phyloP scores from a whole-genome alignment of 2,329 filamentous ascomycete species.

The Cadophora malorum region DNA sequence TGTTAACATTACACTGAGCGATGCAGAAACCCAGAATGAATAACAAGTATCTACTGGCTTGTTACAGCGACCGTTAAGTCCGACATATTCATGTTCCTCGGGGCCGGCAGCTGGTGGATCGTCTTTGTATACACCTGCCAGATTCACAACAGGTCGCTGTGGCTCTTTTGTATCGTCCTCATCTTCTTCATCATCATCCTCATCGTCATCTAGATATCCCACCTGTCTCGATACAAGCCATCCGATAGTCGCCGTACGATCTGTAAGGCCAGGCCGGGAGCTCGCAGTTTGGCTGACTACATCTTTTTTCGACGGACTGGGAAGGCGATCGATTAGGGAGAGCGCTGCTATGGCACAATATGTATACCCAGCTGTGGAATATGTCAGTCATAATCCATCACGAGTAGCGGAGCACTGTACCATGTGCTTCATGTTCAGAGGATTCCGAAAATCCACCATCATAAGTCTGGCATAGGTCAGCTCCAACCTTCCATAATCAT shows the following conservation, averaged over 20 bases:
- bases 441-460: slow-evolving; percentile 45
- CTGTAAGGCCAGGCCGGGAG: slow-evolving; percentile 44
- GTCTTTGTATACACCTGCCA: slow-evolving; percentile 32
- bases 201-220: slow-evolving; percentile 57
- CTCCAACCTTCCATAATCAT: slow-evolving; percentile 15
- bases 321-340: slow-evolving; percentile 62
- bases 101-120: slow-evolving; percentile 41
- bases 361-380: slow-evolving; percentile 76
- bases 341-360: slow-evolving; percentile 86
- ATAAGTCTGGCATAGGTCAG: slow-evolving; percentile 42
- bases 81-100: slow-evolving; percentile 56
- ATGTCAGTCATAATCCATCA: slow-evolving; percentile 28
- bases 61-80: slow-evolving; percentile 89
- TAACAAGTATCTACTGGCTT: slow-evolving; percentile 97
- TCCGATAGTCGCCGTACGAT: slow-evolving; percentile 46
- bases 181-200: slow-evolving; percentile 48
- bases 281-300: slow-evolving; percentile 2
- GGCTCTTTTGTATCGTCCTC: slow-evolving; percentile 24
- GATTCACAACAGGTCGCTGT: slow-evolving; percentile 3
- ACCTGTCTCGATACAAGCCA: slow-evolving; percentile 73
- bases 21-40: slow-evolving; percentile 85
- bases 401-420: slow-evolving; percentile 28
- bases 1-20: slow-evolving; percentile 53
- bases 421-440: slow-evolving; percentile 45
- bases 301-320: slow-evolving; percentile 22